phyloP scores from a whole-genome alignment of 2,329 filamentous ascomycete species.

The Fusarium lateritium region DNA sequence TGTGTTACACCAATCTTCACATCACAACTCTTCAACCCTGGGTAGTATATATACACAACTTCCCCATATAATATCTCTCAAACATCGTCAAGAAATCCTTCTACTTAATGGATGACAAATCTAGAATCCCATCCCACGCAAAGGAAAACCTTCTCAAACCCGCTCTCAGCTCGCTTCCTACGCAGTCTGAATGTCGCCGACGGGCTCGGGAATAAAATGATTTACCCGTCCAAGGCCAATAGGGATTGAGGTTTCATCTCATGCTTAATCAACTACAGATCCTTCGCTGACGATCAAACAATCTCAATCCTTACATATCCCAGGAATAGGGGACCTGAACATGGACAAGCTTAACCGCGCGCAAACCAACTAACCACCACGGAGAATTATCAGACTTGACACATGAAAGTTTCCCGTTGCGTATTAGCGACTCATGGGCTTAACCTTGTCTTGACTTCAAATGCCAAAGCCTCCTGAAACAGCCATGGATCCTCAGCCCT shows the following conservation, averaged over 20 bases:
- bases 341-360: neutral
- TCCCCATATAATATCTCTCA: neutral
- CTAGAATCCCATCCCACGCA: conserved; percentile 20
- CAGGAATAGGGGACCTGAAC: neutral
- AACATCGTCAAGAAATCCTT: conserved; percentile 9
- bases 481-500: conserved; percentile 29
- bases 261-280: neutral
- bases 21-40: neutral
- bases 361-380: neutral
- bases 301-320: neutral
- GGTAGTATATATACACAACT: conserved; percentile 1
- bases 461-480: conserved; percentile 9
- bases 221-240: conserved; percentile 4
- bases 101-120: conserved; percentile 12
- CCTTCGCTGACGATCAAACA: conserved; percentile 2
- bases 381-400: too few species aligned
- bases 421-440: neutral
- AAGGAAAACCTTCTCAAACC: conserved; percentile 38
- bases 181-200: conserved; percentile 1
- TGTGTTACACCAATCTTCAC: too few species aligned
- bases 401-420: too few species aligned
- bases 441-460: neutral
- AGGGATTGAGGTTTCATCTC: neutral
- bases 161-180: conserved; percentile 11
- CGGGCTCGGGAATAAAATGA: too few species aligned